Evolutionary conservation across 768 basidiomycete species (phyloP).

Genomic region (Polyporus arcularius): DNA sequence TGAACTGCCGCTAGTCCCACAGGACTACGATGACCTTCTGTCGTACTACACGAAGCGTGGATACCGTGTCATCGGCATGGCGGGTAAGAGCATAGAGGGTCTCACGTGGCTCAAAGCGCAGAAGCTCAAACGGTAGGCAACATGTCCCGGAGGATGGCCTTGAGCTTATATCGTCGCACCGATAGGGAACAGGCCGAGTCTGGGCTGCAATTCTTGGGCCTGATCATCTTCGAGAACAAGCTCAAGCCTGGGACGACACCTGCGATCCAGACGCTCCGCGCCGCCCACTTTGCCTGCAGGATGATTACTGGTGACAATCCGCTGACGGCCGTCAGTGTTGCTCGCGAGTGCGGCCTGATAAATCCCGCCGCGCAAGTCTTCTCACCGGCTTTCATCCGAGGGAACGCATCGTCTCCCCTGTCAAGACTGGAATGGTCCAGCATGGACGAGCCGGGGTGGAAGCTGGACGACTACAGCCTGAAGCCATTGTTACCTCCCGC

Average conservation of each 20-base stretch:
- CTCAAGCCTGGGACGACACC: constrained; percentile 90
- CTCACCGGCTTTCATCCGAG: constrained; percentile 73
- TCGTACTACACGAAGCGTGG: constrained; percentile 97
- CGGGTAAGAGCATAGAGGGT: constrained; percentile 92
- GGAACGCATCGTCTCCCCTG: constrained; percentile 49
- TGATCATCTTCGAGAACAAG: constrained; percentile 98
- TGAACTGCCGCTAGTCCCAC: constrained; percentile 63
- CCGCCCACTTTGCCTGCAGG: constrained; percentile 88
- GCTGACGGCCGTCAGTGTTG: constrained; percentile 95
- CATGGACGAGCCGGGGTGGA: constrained; percentile 84
- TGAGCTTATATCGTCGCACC: background rate
- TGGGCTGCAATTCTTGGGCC: constrained; percentile 84
- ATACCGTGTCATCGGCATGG: constrained; percentile 97
- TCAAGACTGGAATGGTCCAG: constrained; percentile 88
- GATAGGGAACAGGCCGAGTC: constrained; percentile 92
- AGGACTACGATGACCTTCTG: constrained; percentile 93
- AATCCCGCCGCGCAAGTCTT: constrained; percentile 90
- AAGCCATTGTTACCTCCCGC: constrained; percentile 74
- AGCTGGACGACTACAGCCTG: constrained; percentile 85
- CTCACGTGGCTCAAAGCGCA: constrained; percentile 98
- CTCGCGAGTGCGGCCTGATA: constrained; percentile 88
- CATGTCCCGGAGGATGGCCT: background rate
- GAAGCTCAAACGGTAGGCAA: constrained; percentile 82
- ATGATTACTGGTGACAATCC: constrained; percentile 99
- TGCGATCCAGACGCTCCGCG: constrained; percentile 84